phyloP scores from a whole-genome alignment of 2,329 filamentous ascomycete genomes.

The Whalleya microplaca region DNA sequence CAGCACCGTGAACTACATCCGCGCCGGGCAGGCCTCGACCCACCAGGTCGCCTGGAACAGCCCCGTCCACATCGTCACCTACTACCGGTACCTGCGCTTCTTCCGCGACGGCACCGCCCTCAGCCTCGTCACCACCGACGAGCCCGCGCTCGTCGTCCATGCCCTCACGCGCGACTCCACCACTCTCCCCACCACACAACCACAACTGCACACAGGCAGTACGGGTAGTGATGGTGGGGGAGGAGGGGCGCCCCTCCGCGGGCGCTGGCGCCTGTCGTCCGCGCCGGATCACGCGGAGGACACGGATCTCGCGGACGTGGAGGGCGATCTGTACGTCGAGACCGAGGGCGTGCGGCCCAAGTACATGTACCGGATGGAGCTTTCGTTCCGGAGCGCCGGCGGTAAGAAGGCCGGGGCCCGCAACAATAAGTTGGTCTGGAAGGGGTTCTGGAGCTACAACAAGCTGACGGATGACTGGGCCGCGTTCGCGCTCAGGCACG shows the following conservation, averaged over 20 bases:
- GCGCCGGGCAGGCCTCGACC: conserved; percentile 73
- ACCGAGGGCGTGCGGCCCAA: conserved; percentile 79
- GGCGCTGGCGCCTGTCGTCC: conserved; percentile 54
- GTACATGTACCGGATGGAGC: conserved; percentile 84
- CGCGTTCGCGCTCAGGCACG: conserved; percentile 70
- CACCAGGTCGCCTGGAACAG: conserved; percentile 76
- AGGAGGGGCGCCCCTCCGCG: conserved; percentile 58
- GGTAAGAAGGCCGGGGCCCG: conserved; percentile 59
- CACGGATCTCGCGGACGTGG: conserved; percentile 46
- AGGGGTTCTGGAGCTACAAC: conserved; percentile 90
- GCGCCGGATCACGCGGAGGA: conserved; percentile 36
- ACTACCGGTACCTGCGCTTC: conserved; percentile 95
- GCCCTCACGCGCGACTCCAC: conserved; percentile 65
- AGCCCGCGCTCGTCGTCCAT: conserved; percentile 87
- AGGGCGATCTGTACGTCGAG: conserved; percentile 78
- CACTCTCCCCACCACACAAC: conserved; percentile 43
- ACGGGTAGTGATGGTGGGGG: too few relatives aligned
- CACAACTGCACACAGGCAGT: too few relatives aligned
- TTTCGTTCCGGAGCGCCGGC: conserved; percentile 69
- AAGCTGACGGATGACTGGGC: conserved; percentile 87
- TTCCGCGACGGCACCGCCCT: conserved; percentile 87
- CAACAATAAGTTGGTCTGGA: conserved; percentile 90
- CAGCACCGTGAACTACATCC: conserved; percentile 92
- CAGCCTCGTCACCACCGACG: conserved; percentile 76
- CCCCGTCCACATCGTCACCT: conserved; percentile 94